These are phyloP conservation scores for Tolypocladium capitatum DNA, from an alignment of 2,329 filamentous ascomycete species.

Conservation along the genomic window DNA sequence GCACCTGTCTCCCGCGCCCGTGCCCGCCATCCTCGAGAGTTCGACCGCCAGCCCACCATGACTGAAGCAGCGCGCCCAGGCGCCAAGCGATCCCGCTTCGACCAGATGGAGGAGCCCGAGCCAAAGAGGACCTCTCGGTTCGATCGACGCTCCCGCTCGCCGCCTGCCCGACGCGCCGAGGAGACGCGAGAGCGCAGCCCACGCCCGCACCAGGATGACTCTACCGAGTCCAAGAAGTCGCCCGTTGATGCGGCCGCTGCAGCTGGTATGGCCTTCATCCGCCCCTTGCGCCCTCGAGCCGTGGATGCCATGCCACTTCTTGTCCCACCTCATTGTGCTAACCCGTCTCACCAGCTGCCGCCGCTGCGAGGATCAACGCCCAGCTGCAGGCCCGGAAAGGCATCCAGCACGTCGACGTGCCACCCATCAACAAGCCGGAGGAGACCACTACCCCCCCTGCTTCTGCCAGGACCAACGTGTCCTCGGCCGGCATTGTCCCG, in stretches of 20 bases:
- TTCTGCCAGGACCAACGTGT: slow-evolving; percentile 23
- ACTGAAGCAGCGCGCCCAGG: slow-evolving; percentile 61
- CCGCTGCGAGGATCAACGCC: slow-evolving; percentile 77
- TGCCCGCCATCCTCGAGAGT: not conserved
- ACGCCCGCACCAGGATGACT: slow-evolving; percentile 30
- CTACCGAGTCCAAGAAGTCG: slow-evolving; percentile 33
- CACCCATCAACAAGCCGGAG: slow-evolving; percentile 55
- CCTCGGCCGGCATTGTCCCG: slow-evolving; percentile 17
- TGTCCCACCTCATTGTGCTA: slow-evolving; percentile 2
- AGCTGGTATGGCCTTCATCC: slow-evolving; percentile 44
- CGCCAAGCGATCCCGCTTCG: slow-evolving; percentile 82
- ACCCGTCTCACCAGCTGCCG: slow-evolving; percentile 49
- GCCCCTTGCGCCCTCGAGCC: no score
- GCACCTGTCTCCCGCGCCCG: not conserved
- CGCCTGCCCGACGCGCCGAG: slow-evolving; percentile 54
- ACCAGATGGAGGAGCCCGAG: slow-evolving; percentile 69
- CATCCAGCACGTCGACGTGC: slow-evolving; percentile 81
- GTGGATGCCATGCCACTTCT: not conserved
- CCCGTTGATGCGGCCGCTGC: slow-evolving; percentile 60
- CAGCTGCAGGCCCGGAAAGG: slow-evolving; percentile 76
- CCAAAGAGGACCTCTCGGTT: slow-evolving; percentile 67
- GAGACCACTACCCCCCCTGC: slow-evolving; percentile 17
- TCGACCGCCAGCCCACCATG: slow-evolving; percentile 30
- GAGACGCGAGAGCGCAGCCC: slow-evolving; percentile 68
- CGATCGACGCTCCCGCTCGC: slow-evolving; percentile 83